phyloP scores from a whole-genome alignment of 192 early-diverging fungal genomes.

The Ramicandelaber brevisporus region DNA sequence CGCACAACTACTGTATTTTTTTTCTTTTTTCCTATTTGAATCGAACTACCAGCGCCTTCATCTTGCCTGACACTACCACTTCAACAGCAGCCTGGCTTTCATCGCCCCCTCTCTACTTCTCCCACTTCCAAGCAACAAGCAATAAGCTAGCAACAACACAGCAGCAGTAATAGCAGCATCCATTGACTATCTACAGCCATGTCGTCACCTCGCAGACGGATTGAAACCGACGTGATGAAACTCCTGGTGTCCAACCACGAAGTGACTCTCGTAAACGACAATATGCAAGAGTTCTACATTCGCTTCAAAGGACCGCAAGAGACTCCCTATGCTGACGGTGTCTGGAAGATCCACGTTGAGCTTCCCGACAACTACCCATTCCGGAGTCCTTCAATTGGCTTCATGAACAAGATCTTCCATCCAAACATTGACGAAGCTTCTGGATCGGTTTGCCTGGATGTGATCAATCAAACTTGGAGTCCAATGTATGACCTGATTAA shows the following conservation, averaged over 20 bases:
- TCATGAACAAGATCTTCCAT: constrained; percentile 98
- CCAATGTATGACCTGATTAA: constrained; percentile 99
- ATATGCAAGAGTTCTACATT: constrained; percentile 98
- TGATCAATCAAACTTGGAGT: constrained; percentile 99
- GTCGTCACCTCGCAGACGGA: constrained; percentile 76
- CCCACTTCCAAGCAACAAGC: too few relatives aligned
- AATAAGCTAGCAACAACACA: too few relatives aligned
- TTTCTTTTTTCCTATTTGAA: too few relatives aligned
- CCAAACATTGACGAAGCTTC: constrained; percentile 99
- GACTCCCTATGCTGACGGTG: constrained; percentile 84
- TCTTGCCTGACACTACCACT: too few relatives aligned
- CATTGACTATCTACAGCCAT: too few relatives aligned
- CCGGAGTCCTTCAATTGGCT: constrained; percentile 96
- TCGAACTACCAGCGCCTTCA: too few relatives aligned
- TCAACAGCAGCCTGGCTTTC: too few relatives aligned
- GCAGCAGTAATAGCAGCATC: too few relatives aligned
- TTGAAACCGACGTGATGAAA: constrained; percentile 98
- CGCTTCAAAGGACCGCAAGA: constrained; percentile 79
- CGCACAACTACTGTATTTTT: too few relatives aligned
- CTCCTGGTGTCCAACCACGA: constrained; percentile 85
- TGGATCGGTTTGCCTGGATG: constrained; percentile 96
- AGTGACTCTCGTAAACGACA: constrained; percentile 93
- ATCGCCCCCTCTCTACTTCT: too few relatives aligned
- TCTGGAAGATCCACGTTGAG: constrained; percentile 97
- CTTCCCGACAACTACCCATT: constrained; percentile 98